Evolutionary conservation across 345 rosid species (phyloP).

Genomic region (Dovyalis caffra): DNA sequence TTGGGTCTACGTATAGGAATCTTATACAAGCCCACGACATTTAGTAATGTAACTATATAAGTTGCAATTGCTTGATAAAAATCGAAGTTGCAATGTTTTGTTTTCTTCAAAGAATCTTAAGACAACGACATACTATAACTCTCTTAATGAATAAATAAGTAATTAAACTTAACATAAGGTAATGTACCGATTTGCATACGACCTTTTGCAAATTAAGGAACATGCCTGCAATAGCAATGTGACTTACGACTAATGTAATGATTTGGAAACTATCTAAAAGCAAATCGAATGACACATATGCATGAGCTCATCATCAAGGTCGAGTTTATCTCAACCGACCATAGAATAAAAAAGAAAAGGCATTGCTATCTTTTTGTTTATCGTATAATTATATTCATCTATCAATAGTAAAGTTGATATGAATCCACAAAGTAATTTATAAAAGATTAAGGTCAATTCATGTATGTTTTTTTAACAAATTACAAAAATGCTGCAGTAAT

Average conservation of each 20-base stretch:
- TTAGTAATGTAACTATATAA: too few relatives aligned
- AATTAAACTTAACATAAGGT: not conserved
- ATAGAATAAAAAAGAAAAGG: slow-evolving; percentile 8
- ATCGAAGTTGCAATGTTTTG: not conserved
- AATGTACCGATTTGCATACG: not conserved
- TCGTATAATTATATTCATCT: slow-evolving; percentile 8
- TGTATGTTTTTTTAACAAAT: not conserved
- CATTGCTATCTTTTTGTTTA: not conserved
- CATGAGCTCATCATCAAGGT: slow-evolving; percentile 14
- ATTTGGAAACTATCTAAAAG: slow-evolving; percentile 14
- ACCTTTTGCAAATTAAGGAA: not conserved
- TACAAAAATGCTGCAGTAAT: not conserved
- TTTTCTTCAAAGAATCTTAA: not conserved
- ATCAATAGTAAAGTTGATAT: slow-evolving; percentile 39
- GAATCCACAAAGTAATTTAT: slow-evolving; percentile 5
- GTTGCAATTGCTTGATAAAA: too few relatives aligned
- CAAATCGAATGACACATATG: slow-evolving; percentile 19
- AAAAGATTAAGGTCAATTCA: not conserved
- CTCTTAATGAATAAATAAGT: not conserved
- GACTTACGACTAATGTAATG: slow-evolving; percentile 18
- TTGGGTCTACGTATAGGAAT: too few relatives aligned
- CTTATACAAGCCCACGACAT: too few relatives aligned
- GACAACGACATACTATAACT: not conserved
- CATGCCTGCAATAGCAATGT: not conserved
- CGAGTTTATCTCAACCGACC: slow-evolving; percentile 31